Evolutionary conservation across 1,284 basidiomycete genomes (phyloP).

Genomic region (Cerrena zonata): DNA sequence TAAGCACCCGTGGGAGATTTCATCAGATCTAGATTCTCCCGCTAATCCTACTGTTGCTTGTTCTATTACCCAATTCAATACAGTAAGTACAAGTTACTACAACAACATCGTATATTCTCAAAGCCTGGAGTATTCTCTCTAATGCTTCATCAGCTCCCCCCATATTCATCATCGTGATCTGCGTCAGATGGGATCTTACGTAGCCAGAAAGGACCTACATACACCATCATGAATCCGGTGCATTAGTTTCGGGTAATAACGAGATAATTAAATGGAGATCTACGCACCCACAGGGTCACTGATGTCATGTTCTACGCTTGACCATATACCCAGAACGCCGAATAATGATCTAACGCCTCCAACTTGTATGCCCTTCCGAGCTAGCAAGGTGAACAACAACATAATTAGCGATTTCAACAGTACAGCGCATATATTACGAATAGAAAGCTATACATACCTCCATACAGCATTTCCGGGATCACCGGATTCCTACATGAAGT

Average conservation of each 20-base stretch:
- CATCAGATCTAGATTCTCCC: too few relatives aligned
- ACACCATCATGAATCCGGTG: too few relatives aligned
- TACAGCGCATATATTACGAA: too few relatives aligned
- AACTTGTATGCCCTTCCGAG: slow-evolving; percentile 57
- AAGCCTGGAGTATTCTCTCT: too few relatives aligned
- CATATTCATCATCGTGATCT: too few relatives aligned
- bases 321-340: slow-evolving; percentile 64
- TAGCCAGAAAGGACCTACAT: not conserved
- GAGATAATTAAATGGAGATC: not conserved
- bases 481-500: slow-evolving; percentile 42
- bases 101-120: too few relatives aligned
- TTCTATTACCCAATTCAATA: not conserved
- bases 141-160: too few relatives aligned
- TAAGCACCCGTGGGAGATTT: too few relatives aligned
- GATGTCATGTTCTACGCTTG: slow-evolving; percentile 57
- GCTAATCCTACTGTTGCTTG: not conserved
- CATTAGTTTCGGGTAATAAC: too few relatives aligned
- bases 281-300: slow-evolving; percentile 34
- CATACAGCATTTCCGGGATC: slow-evolving; percentile 54
- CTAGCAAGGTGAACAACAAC: slow-evolving; percentile 28
- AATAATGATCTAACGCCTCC: slow-evolving; percentile 53
- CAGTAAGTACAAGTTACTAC: too few relatives aligned
- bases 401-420: not conserved
- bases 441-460: slow-evolving; percentile 39
- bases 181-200: not conserved